Conservation (phyloP, 768 basidiomycete genomes). For the Phylloporus scabripes region DNA sequence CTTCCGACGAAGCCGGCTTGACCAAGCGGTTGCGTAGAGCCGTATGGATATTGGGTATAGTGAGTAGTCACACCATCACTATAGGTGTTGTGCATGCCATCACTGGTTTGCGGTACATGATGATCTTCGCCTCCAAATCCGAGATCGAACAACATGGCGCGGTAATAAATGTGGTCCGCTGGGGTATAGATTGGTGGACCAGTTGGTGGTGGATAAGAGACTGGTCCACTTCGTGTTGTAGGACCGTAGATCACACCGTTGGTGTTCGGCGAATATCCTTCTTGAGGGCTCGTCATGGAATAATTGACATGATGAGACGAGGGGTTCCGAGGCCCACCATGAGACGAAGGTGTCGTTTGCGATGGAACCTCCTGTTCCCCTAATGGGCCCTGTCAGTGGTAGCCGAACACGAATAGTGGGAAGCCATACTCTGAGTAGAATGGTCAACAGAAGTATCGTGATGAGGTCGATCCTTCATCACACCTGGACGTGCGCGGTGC, state of each 20-base stretch:
- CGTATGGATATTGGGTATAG: constrained; percentile 32
- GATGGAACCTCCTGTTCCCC: constrained; percentile 18
- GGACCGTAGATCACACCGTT: constrained; percentile 12
- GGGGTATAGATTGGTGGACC: constrained; percentile 32
- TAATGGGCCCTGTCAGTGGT: constrained; percentile 11
- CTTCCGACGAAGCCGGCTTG: constrained; percentile 24
- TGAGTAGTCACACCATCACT: constrained; percentile 34
- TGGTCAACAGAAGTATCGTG: constrained; percentile 48
- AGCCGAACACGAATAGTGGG: background rate
- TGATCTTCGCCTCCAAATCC: constrained; percentile 50
- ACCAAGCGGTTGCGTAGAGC: constrained; percentile 18
- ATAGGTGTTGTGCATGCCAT: constrained; percentile 25
- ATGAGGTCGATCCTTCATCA: constrained; percentile 35
- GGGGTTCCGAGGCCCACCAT: constrained; percentile 10
- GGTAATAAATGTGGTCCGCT: constrained; percentile 67
- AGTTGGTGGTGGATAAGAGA: constrained; percentile 28
- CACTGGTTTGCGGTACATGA: constrained; percentile 15
- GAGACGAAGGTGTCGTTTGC: constrained; percentile 24
- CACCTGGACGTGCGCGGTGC: constrained; percentile 44
- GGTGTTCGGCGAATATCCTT: constrained; percentile 15
- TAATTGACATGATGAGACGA: constrained; percentile 15
- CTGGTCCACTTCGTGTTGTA: constrained; percentile 10
- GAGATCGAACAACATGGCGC: constrained; percentile 69
- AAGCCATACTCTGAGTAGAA: constrained; percentile 45
- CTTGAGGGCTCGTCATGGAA: constrained; percentile 12